Conservation (phyloP, 345 rosid genomes). For the Syzygium jambos region DNA sequence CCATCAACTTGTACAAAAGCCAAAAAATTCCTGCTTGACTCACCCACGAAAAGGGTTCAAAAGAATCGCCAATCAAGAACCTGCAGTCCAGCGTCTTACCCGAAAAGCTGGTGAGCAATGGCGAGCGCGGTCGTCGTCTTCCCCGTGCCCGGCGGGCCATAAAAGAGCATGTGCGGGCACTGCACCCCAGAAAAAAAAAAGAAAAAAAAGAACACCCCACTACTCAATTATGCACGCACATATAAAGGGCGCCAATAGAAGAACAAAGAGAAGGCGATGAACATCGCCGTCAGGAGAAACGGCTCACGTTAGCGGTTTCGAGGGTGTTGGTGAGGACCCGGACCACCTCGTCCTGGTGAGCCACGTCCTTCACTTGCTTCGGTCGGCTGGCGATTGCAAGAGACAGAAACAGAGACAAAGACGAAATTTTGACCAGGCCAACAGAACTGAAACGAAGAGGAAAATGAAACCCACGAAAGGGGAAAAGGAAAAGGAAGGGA, state of each 20-base stretch:
- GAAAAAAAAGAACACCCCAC: neutral
- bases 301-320: constrained; percentile 57
- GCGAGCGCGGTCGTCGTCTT: constrained; percentile 97
- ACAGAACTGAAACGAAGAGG: neutral
- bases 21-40: neutral
- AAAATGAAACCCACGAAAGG: neutral
- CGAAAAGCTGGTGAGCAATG: constrained; percentile 86
- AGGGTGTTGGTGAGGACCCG: constrained; percentile 96
- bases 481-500: neutral
- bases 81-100: constrained; percentile 25
- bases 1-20: neutral
- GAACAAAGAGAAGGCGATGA: neutral
- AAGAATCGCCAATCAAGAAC: neutral
- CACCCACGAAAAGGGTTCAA: neutral
- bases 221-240: neutral
- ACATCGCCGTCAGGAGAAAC: neutral
- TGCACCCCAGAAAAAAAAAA: neutral
- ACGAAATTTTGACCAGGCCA: neutral
- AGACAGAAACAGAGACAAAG: neutral
- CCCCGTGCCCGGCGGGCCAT: constrained; percentile 96
- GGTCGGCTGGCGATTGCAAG: constrained; percentile 54
- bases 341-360: constrained; percentile 96
- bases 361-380: constrained; percentile 83
- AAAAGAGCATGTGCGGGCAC: constrained; percentile 98
- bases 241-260: too few species aligned